Conservation (phyloP, 2,329 filamentous ascomycete genomes). For the Sporothrix sp. region DNA sequence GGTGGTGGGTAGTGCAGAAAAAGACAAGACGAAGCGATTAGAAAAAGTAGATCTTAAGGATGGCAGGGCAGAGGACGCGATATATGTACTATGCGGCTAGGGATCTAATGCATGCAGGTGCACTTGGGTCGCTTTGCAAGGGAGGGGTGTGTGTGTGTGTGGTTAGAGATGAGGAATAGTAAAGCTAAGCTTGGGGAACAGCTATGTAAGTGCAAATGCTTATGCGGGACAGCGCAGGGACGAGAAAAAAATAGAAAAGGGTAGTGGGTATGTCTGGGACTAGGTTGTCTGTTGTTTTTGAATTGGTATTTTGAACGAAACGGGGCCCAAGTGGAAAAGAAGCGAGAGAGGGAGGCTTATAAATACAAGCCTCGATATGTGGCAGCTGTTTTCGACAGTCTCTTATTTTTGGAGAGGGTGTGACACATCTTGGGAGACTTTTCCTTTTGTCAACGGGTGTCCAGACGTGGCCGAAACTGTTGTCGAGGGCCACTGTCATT, state of each 20-base stretch:
- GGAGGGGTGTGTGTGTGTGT: neutral
- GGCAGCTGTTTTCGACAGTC: neutral
- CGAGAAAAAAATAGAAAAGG: neutral
- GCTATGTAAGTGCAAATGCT: neutral
- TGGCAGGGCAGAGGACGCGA: neutral
- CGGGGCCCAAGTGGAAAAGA: neutral
- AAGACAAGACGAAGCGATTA: neutral
- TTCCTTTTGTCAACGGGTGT: neutral
- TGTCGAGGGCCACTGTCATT: too few relatives aligned
- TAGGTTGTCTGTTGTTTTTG: neutral
- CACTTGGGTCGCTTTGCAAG: slow-evolving; percentile 5
- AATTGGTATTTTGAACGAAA: neutral
- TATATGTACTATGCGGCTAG: slow-evolving; percentile 10
- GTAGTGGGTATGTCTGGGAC: neutral
- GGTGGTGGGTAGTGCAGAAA: too few relatives aligned
- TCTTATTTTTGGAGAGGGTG: too few relatives aligned
- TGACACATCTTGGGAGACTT: too few relatives aligned
- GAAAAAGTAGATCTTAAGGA: neutral
- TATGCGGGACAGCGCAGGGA: neutral
- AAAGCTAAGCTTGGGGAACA: neutral
- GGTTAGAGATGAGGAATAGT: neutral
- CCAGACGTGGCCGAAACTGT: neutral
- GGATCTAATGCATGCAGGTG: slow-evolving; percentile 11
- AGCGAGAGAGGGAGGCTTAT: neutral
- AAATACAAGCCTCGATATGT: neutral